A percentile compares a stretch with the other conserved stretches of the same genome.
These are phyloP conservation scores for Penstemon newberryi DNA, from an alignment of 257 asterid species.

Conservation along the genomic window DNA sequence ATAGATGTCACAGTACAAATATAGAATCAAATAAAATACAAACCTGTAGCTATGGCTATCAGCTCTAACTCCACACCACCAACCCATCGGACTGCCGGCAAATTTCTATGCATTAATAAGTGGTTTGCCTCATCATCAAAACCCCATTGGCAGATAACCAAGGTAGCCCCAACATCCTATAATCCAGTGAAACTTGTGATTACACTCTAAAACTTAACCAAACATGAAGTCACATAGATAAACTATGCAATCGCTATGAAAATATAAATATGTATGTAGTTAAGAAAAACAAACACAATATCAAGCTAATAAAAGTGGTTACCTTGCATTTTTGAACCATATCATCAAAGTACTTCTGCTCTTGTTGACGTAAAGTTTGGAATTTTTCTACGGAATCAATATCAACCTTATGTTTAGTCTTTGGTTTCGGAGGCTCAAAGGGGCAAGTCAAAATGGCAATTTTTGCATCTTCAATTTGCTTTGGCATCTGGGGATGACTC, in stretches of 20 bases:
- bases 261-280: background rate
- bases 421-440: slow-evolving; percentile 98
- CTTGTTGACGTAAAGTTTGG: slow-evolving; percentile 77
- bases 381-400: slow-evolving; percentile 90
- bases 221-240: slow-evolving; percentile 21
- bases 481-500: slow-evolving; percentile 99
- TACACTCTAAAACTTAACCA: slow-evolving; percentile 20
- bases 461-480: slow-evolving; percentile 82
- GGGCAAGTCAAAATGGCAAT: slow-evolving; percentile 96
- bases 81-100: slow-evolving; percentile 77
- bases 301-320: slow-evolving; percentile 22
- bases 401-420: slow-evolving; percentile 98
- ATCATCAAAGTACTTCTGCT: slow-evolving; percentile 89
- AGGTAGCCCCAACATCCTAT: slow-evolving; percentile 94
- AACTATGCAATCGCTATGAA: slow-evolving; percentile 7
- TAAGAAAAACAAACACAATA: slow-evolving; percentile 2
- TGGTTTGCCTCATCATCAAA: slow-evolving; percentile 99
- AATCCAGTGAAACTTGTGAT: slow-evolving; percentile 24
- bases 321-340: slow-evolving; percentile 99
- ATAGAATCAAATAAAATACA: slow-evolving; percentile 8
- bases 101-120: slow-evolving; percentile 73
- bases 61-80: slow-evolving; percentile 75
- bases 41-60: slow-evolving; percentile 80
- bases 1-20: background rate
- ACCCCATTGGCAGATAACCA: slow-evolving; percentile 99